These are phyloP conservation scores for Entomortierella chlamydospora DNA, from an alignment of 192 early-diverging fungal species.

Conservation along the genomic window DNA sequence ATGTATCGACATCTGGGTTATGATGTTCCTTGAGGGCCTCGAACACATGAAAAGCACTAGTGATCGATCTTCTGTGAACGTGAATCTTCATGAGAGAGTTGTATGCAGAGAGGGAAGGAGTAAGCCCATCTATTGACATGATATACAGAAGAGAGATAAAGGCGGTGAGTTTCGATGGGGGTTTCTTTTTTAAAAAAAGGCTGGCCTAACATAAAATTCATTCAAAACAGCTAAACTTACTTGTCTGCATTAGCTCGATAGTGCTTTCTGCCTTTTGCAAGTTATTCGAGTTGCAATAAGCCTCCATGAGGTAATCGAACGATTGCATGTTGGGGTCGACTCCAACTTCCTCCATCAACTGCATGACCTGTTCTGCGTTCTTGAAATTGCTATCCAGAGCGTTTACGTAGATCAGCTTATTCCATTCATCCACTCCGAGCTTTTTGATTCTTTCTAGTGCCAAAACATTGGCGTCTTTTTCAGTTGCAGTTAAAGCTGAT, in stretches of 20 bases:
- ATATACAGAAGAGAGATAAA: background rate
- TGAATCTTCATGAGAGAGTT: conserved; percentile 44
- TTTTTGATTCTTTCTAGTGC: conserved; percentile 22
- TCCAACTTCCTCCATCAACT: conserved; percentile 64
- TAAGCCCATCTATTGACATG: conserved; percentile 16
- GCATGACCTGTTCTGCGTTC: conserved; percentile 42
- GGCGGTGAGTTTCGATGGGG: no score
- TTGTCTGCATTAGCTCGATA: conserved; percentile 71
- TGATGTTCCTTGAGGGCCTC: conserved; percentile 56
- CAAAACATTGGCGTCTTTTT: conserved; percentile 5
- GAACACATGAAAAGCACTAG: conserved; percentile 36
- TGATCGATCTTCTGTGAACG: conserved; percentile 46
- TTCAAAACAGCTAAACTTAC: conserved; percentile 14
- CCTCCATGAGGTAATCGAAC: conserved; percentile 83
- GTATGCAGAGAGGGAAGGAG: conserved; percentile 22
- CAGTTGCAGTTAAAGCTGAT: background rate
- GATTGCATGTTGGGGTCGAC: conserved; percentile 75
- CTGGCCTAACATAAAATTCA: no score
- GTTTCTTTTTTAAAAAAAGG: no score
- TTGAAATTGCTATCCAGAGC: conserved; percentile 33
- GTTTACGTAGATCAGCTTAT: conserved; percentile 40
- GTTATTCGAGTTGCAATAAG: conserved; percentile 77
- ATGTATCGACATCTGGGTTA: conserved; percentile 63
- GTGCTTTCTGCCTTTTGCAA: conserved; percentile 68
- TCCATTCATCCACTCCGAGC: conserved; percentile 41